phyloP scores from a whole-genome alignment of 768 basidiomycete genomes.

The Collybia sordida region DNA sequence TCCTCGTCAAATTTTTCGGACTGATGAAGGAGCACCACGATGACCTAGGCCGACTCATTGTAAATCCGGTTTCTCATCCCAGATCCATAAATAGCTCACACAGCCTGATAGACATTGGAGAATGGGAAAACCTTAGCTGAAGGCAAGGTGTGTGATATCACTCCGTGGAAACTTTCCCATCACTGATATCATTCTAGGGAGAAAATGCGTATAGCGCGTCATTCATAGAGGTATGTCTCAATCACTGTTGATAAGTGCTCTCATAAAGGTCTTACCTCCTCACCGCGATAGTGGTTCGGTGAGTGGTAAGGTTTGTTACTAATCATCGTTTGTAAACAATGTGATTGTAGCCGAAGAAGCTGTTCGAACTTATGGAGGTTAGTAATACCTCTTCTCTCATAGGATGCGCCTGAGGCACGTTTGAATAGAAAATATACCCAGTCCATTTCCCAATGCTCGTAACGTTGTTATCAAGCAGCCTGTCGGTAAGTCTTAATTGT shows the following conservation, averaged over 20 bases:
- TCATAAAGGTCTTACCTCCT: not conserved
- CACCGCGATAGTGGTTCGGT: conserved; percentile 75
- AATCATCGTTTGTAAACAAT: conserved; percentile 1
- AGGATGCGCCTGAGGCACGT: not conserved
- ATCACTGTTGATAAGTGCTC: not conserved
- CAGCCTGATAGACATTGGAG: conserved; percentile 70
- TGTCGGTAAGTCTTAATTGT: conserved; percentile 49
- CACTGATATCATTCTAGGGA: conserved; percentile 42
- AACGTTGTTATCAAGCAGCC: conserved; percentile 95
- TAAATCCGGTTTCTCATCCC: conserved; percentile 33
- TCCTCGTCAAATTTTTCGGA: conserved; percentile 74
- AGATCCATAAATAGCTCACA: conserved; percentile 19
- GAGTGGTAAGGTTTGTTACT: conserved; percentile 12
- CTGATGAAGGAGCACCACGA: conserved; percentile 85
- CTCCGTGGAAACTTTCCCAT: not conserved
- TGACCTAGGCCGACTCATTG: conserved; percentile 85
- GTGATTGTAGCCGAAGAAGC: conserved; percentile 78
- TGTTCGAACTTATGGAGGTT: conserved; percentile 87
- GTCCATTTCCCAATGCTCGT: conserved; percentile 62
- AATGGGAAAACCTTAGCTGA: conserved; percentile 92
- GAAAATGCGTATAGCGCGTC: conserved; percentile 87
- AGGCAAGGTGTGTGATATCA: conserved; percentile 57
- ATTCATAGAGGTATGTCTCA: conserved; percentile 66
- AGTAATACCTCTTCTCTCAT: conserved; percentile 10
- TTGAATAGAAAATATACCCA: conserved; percentile 76